Evolutionary conservation across 768 basidiomycete genomes (phyloP), one percentile per base, ranked within the genome.

Genomic region (Amanita exitialis): DNA sequence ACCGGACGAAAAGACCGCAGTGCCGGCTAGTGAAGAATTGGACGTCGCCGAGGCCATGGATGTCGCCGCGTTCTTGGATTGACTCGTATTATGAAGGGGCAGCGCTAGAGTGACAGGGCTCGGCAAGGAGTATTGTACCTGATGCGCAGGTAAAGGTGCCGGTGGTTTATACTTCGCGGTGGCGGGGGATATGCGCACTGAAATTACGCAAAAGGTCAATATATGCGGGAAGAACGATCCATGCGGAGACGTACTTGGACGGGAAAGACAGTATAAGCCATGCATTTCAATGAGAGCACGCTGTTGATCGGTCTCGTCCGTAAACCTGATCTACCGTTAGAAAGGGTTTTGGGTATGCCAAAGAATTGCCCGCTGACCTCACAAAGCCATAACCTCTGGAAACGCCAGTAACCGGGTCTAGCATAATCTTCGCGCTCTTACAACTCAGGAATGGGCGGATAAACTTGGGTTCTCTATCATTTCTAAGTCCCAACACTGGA

Each of bases 371-470:
- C 18, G 66, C 78, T 47, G 54, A 84, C 87, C 93, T 77, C 35
- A 96, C 92, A 61, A 95, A 95, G 25, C 92, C 92, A 65, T 94
- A 95, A 3, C 92, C 92, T 54, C 90, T 76, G 25, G 88, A 90
- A 18, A 91, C 80, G 15, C 91, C 91, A 4, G 90, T 91, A 18
- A 85, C 78, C 2, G 92, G 90, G 64, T 93, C 90, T 44, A 91
- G 71, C 90, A 93, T 93, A 57, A 91, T 95, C 71, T 92, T 93
- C 27, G 93, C 93, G 64, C 90, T 93, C 72, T 91, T 92, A 69
- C 91, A 93, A 64, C 90, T 93, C 34, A 80, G 67, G 69, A 95
- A 96, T 2, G 90, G 89, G 6, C 82, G 77, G 49, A 94, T 90
- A 57, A 90, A 87, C 64, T 89, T 88, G 16, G 90, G 90, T 63